These are phyloP conservation scores for Ogataea henricii DNA, from an alignment of 805 yeast genomes.

Conservation along the genomic window DNA sequence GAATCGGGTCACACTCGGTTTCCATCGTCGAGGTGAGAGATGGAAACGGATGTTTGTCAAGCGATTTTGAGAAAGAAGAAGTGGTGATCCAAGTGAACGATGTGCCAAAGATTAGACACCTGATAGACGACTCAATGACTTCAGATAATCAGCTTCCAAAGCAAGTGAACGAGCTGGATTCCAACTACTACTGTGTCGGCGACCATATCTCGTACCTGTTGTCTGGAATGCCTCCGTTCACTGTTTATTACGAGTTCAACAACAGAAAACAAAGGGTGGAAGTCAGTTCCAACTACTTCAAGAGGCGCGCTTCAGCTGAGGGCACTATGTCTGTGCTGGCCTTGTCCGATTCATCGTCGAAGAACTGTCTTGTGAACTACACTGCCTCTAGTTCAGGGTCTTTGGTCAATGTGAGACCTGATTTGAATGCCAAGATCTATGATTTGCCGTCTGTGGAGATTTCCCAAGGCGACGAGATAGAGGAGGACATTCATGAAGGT, in stretches of 20 bases:
- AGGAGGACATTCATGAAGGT: conserved; percentile 90
- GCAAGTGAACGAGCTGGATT: conserved; percentile 9
- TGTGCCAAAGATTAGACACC: conserved; percentile 63
- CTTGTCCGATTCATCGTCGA: conserved; percentile 69
- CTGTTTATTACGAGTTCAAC: conserved; percentile 72
- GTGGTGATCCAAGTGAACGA: conserved; percentile 66
- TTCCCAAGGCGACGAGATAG: conserved; percentile 70
- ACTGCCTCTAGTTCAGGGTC: conserved; percentile 36
- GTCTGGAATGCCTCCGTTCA: conserved; percentile 80
- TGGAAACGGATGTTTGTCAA: conserved; percentile 65
- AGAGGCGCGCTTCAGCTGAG: conserved; percentile 76
- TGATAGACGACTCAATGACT: conserved; percentile 37
- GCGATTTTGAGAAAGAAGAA: conserved; percentile 38
- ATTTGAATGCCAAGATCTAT: conserved; percentile 39
- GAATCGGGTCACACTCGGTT: conserved; percentile 71
- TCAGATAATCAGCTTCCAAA: conserved; percentile 21
- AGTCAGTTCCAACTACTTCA: conserved; percentile 40
- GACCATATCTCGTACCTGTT: conserved; percentile 78
- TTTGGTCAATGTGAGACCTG: conserved; percentile 27
- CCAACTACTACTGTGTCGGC: conserved; percentile 80
- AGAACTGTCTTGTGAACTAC: conserved; percentile 69
- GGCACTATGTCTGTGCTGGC: conserved; percentile 73
- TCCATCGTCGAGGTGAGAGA: conserved; percentile 62
- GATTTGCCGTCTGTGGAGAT: conserved; percentile 77
- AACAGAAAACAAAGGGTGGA: conserved; percentile 58